phyloP scores from a whole-genome alignment of 331 rosid species.

The Acacia concinna region DNA sequence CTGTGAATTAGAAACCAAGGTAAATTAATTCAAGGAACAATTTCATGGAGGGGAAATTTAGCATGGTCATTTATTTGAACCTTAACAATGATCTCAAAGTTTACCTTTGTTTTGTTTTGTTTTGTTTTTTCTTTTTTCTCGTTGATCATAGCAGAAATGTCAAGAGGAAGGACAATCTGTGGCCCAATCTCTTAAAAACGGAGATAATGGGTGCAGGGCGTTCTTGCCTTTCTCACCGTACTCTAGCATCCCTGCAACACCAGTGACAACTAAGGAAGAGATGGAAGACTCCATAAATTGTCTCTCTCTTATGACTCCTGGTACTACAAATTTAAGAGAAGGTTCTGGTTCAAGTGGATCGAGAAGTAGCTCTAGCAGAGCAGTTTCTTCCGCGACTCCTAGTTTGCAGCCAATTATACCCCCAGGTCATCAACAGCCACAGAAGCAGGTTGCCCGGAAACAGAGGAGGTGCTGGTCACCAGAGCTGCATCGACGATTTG shows the following conservation, averaged over 20 bases:
- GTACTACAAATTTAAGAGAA: background rate
- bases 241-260: background rate
- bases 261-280: background rate
- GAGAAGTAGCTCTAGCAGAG: slow-evolving; percentile 11
- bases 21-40: background rate
- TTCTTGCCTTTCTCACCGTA: background rate
- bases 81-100: background rate
- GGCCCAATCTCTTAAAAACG: background rate
- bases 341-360: slow-evolving; percentile 24
- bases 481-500: slow-evolving; percentile 66
- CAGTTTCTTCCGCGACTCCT: slow-evolving; percentile 16
- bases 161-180: slow-evolving; percentile 5
- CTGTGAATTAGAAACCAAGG: slow-evolving; percentile 2
- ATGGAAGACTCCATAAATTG: slow-evolving; percentile 7
- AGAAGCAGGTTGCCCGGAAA: slow-evolving; percentile 53
- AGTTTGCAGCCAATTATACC: slow-evolving; percentile 1
- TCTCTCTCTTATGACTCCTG: slow-evolving; percentile 11
- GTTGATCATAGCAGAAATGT: slow-evolving; percentile 4
- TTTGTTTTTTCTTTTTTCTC: background rate
- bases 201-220: background rate
- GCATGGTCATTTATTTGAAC: background rate
- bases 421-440: slow-evolving; percentile 28
- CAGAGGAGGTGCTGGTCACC: slow-evolving; percentile 87
- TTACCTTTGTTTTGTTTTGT: background rate
- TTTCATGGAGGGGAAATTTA: background rate